Conservation (phyloP, 768 basidiomycete species). For the Cyclocybe aegerita region DNA sequence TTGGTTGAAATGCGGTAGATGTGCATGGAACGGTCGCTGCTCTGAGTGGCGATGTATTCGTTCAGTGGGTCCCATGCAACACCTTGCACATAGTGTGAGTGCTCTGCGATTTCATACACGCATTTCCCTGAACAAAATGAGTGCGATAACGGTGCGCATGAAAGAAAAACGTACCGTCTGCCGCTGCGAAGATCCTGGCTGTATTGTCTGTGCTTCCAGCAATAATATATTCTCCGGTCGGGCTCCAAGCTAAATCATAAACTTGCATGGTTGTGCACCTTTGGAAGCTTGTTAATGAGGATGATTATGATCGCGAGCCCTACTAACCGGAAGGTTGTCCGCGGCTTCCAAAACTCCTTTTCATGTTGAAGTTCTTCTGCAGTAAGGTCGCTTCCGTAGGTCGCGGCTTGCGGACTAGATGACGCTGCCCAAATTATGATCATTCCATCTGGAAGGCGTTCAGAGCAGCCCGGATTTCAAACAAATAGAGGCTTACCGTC, state of each 20-base stretch:
- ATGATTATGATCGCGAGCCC: background rate
- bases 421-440: conserved; percentile 94
- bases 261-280: conserved; percentile 96
- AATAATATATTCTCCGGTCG: conserved; percentile 89
- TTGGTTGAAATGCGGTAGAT: conserved; percentile 83
- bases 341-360: conserved; percentile 94
- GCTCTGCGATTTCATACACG: conserved; percentile 88
- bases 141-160: conserved; percentile 1
- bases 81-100: conserved; percentile 96
- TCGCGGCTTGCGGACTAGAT: conserved; percentile 62
- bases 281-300: background rate
- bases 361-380: conserved; percentile 83
- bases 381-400: conserved; percentile 81
- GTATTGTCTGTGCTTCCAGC: conserved; percentile 98
- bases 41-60: conserved; percentile 97
- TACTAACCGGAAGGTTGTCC: conserved; percentile 76
- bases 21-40: conserved; percentile 94
- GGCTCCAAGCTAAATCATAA: conserved; percentile 98
- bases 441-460: conserved; percentile 75
- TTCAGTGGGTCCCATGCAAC: conserved; percentile 99
- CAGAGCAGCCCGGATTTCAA: conserved; percentile 11
- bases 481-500: conserved; percentile 66
- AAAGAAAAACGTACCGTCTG: conserved; percentile 54
- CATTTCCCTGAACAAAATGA: conserved; percentile 63
- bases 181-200: conserved; percentile 77